Base-by-base conservation (phyloP, 768 basidiomycete species). In the Fomitopsis serialis region DNA sequence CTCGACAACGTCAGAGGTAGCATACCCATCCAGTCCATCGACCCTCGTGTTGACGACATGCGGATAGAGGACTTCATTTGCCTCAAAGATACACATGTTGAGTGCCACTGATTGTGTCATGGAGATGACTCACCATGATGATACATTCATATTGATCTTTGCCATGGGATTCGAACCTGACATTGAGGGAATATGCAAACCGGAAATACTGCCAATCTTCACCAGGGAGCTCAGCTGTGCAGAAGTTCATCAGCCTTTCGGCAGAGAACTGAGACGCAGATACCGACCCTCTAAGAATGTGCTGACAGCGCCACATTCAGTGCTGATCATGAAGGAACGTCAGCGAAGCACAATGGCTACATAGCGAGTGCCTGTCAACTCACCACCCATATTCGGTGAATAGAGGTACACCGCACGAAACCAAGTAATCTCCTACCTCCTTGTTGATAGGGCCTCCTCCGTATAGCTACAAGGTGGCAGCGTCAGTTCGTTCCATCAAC, bases 1-100 rank as follows among this genome's bases (percentile, higher is more conserved):
- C 22, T 68, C 45, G 12, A 79, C 49, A 0, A 78, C 64, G 52
- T 77, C 77, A 32, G 63, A 68, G 0, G 74, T 75, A n/a, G 71
- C 67, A 53, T 72, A 76, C 0, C 65, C 70, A 4, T 58, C 54
- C 2, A 58, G 50, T 9, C 67, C 70, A 19, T 71, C 63, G 2
- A 69, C 57, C 24, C 55, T 53, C 11, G 63, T 68, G 54, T 76
- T 75, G 45, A 66, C 40, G 4, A 74, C 65, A 21, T 50, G 51
- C 5, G 56, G 64, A n/a, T 12, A 23, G 15, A 13, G 25, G 17
- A 29, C 17, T 15, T 24, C 45, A 25, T 50, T 49, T 24, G 36
- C 19, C 48, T 49, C 34, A 13, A 12, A 19, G n/a, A 3, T 22
- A 32, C 34, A 42, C 2, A 45, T 19, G 37, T 27, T 1, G 34